Conservation (phyloP, 345 rosid genomes). For the Litchi chinensis region DNA sequence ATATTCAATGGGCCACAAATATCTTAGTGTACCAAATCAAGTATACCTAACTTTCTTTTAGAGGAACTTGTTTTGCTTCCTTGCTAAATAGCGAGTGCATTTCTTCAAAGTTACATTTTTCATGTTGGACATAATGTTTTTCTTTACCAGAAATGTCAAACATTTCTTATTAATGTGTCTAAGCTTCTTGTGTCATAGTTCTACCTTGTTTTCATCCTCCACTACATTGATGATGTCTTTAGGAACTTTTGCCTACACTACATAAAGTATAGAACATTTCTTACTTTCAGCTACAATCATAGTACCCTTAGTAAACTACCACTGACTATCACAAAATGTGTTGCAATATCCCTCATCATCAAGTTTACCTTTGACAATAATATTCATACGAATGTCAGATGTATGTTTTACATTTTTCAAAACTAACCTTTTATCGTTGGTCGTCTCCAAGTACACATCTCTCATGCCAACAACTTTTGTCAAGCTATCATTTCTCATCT, state of each 20-base stretch:
- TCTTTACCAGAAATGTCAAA: too few relatives aligned
- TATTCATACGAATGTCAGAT: too few relatives aligned
- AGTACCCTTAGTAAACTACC: too few relatives aligned
- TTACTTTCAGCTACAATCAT: too few relatives aligned
- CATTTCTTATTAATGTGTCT: too few relatives aligned
- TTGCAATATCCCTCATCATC: not conserved
- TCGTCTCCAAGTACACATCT: not conserved
- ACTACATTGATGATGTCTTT: not conserved
- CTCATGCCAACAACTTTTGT: not conserved
- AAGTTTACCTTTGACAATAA: not conserved
- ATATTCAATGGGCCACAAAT: not conserved
- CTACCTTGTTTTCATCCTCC: not conserved
- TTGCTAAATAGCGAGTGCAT: not conserved
- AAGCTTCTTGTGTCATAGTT: too few relatives aligned
- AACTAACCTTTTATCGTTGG: not conserved
- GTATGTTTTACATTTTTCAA: not conserved
- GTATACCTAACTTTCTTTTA: not conserved
- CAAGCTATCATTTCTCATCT: not conserved
- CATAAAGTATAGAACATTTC: too few relatives aligned
- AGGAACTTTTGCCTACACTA: not conserved
- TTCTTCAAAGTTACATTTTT: not conserved
- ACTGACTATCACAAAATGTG: not conserved
- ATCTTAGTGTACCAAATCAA: not conserved
- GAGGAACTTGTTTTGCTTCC: not conserved
- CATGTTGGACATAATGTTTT: not conserved